Conservation (phyloP, 1,284 basidiomycete genomes). For the Apiotrichum siamense region DNA sequence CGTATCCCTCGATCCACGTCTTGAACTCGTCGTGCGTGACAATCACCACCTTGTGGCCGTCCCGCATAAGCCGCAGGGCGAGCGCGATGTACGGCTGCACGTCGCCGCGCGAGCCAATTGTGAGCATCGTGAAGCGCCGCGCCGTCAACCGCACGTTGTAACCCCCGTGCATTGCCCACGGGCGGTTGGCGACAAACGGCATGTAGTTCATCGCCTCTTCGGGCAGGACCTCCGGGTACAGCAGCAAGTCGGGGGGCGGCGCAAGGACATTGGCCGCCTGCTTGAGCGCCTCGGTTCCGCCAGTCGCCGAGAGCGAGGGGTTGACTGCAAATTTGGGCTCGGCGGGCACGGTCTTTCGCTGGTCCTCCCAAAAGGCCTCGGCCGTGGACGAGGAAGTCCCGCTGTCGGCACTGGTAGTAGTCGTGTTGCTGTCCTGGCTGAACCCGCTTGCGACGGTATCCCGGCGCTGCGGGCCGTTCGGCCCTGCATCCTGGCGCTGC, state of each 20-base stretch:
- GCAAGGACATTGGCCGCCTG: constrained; percentile 36
- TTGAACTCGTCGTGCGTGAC: constrained; percentile 62
- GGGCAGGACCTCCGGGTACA: constrained; percentile 20
- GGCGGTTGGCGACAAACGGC: constrained; percentile 45
- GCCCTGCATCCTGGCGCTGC: too few species aligned
- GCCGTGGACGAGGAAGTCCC: background rate
- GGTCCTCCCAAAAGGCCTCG: background rate
- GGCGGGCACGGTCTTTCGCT: background rate
- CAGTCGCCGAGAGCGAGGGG: constrained; percentile 4
- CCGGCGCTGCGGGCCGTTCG: too few species aligned
- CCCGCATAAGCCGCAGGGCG: constrained; percentile 49
- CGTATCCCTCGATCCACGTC: constrained; percentile 58
- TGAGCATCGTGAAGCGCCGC: constrained; percentile 45
- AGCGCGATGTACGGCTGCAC: constrained; percentile 52
- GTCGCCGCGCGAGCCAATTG: constrained; percentile 51
- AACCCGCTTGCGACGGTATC: constrained; percentile 2
- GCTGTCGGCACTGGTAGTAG: background rate
- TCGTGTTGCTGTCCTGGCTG: background rate
- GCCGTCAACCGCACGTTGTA: constrained; percentile 26
- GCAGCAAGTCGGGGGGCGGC: constrained; percentile 24
- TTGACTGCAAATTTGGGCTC: constrained; percentile 6
- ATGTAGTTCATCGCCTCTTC: constrained; percentile 39
- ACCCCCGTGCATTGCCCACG: constrained; percentile 7
- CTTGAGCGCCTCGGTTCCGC: background rate
- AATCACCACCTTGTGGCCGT: constrained; percentile 55